Evolutionary conservation across 2,329 filamentous ascomycete genomes (phyloP).

Genomic region (Tolypocladium tundrense): DNA sequence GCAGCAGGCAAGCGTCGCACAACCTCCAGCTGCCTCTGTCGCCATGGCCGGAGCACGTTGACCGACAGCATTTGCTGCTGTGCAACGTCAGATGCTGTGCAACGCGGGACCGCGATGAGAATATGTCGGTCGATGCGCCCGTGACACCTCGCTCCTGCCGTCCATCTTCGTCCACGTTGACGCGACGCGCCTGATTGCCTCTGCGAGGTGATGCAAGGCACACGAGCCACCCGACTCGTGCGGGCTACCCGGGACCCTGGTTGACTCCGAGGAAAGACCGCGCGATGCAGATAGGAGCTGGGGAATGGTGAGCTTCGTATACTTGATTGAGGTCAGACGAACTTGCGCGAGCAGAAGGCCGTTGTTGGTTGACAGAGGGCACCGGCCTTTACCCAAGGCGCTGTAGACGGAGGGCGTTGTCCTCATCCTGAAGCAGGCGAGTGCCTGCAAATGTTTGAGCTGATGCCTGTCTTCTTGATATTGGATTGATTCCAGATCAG

Average conservation of each 20-base stretch:
- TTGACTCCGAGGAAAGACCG: too few species aligned
- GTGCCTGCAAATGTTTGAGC: background rate
- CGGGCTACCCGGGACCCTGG: too few species aligned
- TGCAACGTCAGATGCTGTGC: background rate
- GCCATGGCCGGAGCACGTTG: background rate
- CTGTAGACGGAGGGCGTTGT: constrained; percentile 62
- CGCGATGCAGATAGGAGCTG: too few species aligned
- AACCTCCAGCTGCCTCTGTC: background rate
- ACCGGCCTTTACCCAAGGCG: constrained; percentile 74
- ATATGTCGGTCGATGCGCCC: background rate
- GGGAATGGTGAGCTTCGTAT: too few species aligned
- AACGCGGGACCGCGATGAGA: background rate
- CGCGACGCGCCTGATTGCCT: too few species aligned
- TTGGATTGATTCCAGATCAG: background rate
- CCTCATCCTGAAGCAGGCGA: constrained; percentile 62
- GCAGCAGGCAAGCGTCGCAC: background rate
- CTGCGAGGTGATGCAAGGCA: too few species aligned
- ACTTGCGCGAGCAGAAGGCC: too few species aligned
- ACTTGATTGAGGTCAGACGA: too few species aligned
- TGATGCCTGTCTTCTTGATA: background rate
- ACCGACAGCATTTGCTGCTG: background rate
- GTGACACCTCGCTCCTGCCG: background rate
- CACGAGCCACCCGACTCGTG: too few species aligned
- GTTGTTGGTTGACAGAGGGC: too few species aligned
- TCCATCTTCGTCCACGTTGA: background rate